Evolutionary conservation across 2,329 filamentous ascomycete genomes (phyloP).

Genomic region (Fusarium concolor): DNA sequence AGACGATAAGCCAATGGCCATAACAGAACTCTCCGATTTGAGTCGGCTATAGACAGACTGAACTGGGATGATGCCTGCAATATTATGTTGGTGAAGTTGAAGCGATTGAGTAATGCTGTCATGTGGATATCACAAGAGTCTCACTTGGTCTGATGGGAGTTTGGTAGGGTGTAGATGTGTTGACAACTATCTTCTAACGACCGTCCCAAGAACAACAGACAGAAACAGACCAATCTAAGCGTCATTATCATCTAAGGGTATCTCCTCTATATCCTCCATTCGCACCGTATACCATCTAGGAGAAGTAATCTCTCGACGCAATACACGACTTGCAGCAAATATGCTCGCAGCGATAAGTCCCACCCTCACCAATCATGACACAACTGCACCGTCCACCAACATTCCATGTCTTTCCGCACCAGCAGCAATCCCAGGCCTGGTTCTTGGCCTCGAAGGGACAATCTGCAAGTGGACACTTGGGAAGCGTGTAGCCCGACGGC

Average conservation of each 20-base stretch:
- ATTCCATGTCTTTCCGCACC: slow-evolving; percentile 67
- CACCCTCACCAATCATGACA: slow-evolving; percentile 64
- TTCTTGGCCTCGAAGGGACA: slow-evolving; percentile 64
- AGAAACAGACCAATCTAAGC: neutral
- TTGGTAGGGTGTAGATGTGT: neutral
- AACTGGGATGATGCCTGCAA: slow-evolving; percentile 19
- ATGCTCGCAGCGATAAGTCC: slow-evolving; percentile 63
- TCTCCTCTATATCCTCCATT: slow-evolving; percentile 10
- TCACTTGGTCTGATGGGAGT: neutral
- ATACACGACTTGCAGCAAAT: slow-evolving; percentile 65
- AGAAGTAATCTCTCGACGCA: slow-evolving; percentile 52
- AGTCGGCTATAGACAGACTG: slow-evolving; percentile 5
- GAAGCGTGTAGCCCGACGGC: slow-evolving; percentile 56
- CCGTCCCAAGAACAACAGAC: neutral
- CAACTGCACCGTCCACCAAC: slow-evolving; percentile 62
- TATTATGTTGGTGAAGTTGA: neutral
- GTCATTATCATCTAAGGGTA: slow-evolving; percentile 10
- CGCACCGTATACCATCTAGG: slow-evolving; percentile 3
- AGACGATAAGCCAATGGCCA: slow-evolving; percentile 28
- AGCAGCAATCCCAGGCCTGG: slow-evolving; percentile 66
- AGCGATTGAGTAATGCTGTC: neutral
- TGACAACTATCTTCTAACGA: neutral
- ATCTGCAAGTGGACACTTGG: slow-evolving; percentile 59
- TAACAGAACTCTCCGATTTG: slow-evolving; percentile 13
- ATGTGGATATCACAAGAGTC: neutral